Base-by-base conservation (phyloP, 2,329 filamentous ascomycete genomes). In the Paracorniculantispora psalliotae region DNA sequence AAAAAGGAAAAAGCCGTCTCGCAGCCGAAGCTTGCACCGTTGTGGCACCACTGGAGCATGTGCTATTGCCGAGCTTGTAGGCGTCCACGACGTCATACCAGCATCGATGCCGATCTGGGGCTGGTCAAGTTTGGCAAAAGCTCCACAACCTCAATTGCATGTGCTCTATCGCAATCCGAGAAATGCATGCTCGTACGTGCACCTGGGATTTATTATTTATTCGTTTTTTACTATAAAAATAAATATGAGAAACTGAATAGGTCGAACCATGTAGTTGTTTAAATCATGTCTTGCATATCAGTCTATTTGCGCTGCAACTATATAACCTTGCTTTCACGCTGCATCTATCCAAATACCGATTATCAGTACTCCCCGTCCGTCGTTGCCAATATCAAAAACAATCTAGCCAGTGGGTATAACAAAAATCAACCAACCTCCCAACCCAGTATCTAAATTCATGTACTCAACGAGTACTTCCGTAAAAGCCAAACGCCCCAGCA, bases 41-140 rank as follows among this genome's bases (percentile, higher is more conserved):
- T 43, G n/a, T 21, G 37, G 37, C 51, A 25, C 41, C 52, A 19
- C 39, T 9, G 28, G 30, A 6, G 28, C 52, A 46, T 55, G 39
- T 54, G 52, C 41, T 39, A 28, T 13, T 44, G 28, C 52, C 28
- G 39, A 37, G 26, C 7, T 21, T 23, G 10, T 25, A 12, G 12
- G 30, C 41, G 41, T 57, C 15, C 15, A 48, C 44, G 54, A 57
- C 54, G 54, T 48, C 54, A 57, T 48, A 43, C 47, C n/a, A 17
- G 21, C 25, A 17, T 28, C 10, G 21, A 48, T 23, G 39, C 25
- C 33, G 41, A 55, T 55, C 52, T 46, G 41, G 26, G 26, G 26
- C 46, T 15, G n/a, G 48, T 19, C 5, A 51, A n/a, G n/a, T n/a
- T n/a, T n/a, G n/a, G n/a, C 3, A 19, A 17, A 19, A 19, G 15